Base-by-base conservation (phyloP, 1,139 yeast species). In the Lizanozyma gosingica region DNA sequence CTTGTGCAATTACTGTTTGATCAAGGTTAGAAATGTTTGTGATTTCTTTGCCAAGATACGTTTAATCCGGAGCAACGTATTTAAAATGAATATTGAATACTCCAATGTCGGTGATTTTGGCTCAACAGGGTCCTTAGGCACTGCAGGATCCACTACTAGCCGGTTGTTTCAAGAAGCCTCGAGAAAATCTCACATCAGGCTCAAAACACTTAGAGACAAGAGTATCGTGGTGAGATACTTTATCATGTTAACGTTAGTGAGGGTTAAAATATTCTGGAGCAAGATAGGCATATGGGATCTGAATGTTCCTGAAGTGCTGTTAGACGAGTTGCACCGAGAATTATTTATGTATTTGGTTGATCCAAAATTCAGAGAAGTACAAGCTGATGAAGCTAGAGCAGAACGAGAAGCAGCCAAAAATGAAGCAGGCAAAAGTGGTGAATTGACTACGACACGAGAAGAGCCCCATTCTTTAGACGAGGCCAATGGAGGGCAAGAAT, bases 1-100 rank as follows among this genome's bases (percentile, higher is more conserved):
- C n/a, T 65, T 90, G 38, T 92, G 97, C 57, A 82, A 82, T 49
- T 82, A 78, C 54, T 92, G 97, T 62, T 67, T 90, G 39, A 72
- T 81, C 41, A 80, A 87, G 51, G 73, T 88, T 40, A 74, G 97
- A 50, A 78, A 84, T 44, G 78, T 82, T 29, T 80, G 95, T 63
- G 92, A 87, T 47, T 73, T 84, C 51, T 78, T 80, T 60, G 82
- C 92, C 41, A 79, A 83, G 50, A 61, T 87, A 46, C 71, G 94
- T 48, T 69, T 83, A 14, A 63, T 86, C 35, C 73, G 80, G 48
- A 66, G 65, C 59, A 71, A 71, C 50, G 61, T 71, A 36, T 68
- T 67, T 53, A 66, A 65, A 47, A 51, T 70, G 39, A 48, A 55
- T 38, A 67, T 50, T n/a, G 52, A 52, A 37, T 22, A 36, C 18